Evolutionary conservation across 352 stramenopile species (phyloP).

Genomic region (Phytophthora niederhauseri): DNA sequence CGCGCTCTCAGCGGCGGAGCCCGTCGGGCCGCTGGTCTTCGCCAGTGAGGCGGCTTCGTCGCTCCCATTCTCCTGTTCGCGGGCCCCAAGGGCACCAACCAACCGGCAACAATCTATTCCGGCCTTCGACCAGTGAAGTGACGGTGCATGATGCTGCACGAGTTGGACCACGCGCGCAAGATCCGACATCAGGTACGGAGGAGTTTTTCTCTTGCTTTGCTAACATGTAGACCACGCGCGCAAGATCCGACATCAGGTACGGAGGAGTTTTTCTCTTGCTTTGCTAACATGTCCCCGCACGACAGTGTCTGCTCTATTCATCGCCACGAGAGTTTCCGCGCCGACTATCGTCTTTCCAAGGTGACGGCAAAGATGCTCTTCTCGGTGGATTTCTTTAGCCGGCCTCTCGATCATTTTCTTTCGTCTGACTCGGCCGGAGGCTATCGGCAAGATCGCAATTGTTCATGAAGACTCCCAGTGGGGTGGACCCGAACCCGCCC

Average conservation of each 20-base stretch:
- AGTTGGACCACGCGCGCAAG: not conserved
- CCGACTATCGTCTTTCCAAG: not conserved
- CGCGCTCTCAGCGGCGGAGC: not conserved
- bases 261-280: too few relatives aligned
- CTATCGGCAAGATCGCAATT: not conserved
- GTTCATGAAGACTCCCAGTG: not conserved
- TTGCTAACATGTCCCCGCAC: not conserved
- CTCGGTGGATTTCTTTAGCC: not conserved
- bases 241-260: too few relatives aligned
- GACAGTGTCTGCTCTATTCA: not conserved
- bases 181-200: not conserved
- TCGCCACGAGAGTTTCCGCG: not conserved
- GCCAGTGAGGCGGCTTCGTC: not conserved
- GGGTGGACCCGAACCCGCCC: not conserved
- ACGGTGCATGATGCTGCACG: constrained; percentile 1
- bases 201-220: not conserved
- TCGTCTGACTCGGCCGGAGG: not conserved
- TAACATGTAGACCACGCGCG: too few relatives aligned
- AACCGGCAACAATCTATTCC: constrained; percentile 6
- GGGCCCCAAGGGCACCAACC: constrained; percentile 4
- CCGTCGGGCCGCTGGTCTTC: not conserved
- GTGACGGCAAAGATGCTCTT: not conserved
- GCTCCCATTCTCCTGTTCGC: not conserved
- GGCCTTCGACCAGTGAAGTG: not conserved
- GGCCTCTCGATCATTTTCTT: not conserved